Percentiles rank a stretch among this genome's conserved stretches.
These are phyloP conservation scores for sorghum (Sorghum bicolor) DNA, from an alignment of 176 grass and related monocot species.

Conservation along the genomic window Sorghum_bicolor_NCBIv3 NC_012874.2:16907001-16907500, in stretches of 20 bases:
- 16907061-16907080: neutral
- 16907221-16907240: neutral
- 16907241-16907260: neutral
- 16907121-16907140: neutral
- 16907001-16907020: neutral
- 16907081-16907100: neutral
- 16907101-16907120: neutral
- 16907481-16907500: neutral
- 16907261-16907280: neutral
- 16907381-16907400: slow-evolving; percentile 76
- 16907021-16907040: neutral
- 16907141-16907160: slow-evolving; percentile 1
- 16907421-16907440: slow-evolving; percentile 69
- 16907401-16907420: slow-evolving; percentile 91
- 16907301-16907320: neutral
- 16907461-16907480: slow-evolving; percentile 5
- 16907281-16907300: neutral
- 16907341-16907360: slow-evolving; percentile 60
- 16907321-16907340: slow-evolving; percentile 72
- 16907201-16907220: neutral
- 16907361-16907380: slow-evolving; percentile 54
- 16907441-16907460: neutral
- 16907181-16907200: neutral
- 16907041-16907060: neutral
- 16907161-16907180: slow-evolving; percentile 5